Base-by-base conservation (phyloP, 2,329 filamentous ascomycete species). In the Trichophyton rubrum region DNA sequence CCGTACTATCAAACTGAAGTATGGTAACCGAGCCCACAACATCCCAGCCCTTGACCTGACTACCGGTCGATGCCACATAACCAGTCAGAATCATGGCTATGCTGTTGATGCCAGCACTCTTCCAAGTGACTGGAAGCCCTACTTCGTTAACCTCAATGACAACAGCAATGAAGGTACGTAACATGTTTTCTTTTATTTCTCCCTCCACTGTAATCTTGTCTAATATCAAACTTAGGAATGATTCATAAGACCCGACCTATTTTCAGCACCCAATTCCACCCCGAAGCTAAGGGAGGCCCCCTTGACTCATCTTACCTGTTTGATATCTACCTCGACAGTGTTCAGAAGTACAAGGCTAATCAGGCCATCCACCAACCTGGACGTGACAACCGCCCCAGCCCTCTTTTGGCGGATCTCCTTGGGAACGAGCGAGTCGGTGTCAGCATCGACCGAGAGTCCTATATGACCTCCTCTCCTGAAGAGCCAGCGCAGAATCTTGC, bases 221-320 rank as follows among this genome's bases (percentile, higher is more conserved):
- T 62, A 38, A 51, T 24, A 13, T 57, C 4, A 27, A 49, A 57
- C 62, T 68, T 67, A 70, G 80, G 88, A 62, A 90, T 99, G 85
- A 90, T 96, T 73, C 93, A 99, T 82, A 90, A 88, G 77, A 88
- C 88, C 62, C 89, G 92, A 40, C 93, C 93, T 64, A 99, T 99
- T 73, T 97, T 99, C 82, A 92, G 89, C 65, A 96, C 91, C 24
- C 93, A 99, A 77, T 99, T 99, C 85, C 93, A 99, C 73, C 93
- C 93, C 15, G 93, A 99, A 78, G 93, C 93, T 67, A 96, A 96
- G 81, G 93, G 93, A 63, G 93, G 93, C 60, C 93, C 93, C 60
- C 88, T 96, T 77, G 93, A 99, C 79, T 95, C 89, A 65, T 86
- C 89, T 1, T 97, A 95, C 77, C 82, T 99, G 62, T 99, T 99